Base-by-base conservation (phyloP, 148 eudicot species). In the Rhododendron vialii region DNA sequence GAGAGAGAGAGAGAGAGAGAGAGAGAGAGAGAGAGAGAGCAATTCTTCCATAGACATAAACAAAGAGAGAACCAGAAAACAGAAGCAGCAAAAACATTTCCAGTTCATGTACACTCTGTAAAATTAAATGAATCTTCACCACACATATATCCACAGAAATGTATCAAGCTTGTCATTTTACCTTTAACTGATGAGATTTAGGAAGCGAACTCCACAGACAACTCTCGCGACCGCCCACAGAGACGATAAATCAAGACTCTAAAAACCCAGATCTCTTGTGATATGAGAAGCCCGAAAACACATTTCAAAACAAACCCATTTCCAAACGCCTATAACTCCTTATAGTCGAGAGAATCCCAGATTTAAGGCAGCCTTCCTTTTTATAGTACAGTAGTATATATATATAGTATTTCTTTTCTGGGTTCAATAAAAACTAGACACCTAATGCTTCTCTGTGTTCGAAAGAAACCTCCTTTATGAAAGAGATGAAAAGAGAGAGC, bases 201-300 rank as follows among this genome's bases (percentile, higher is more conserved):
- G 81, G 24, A 78, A 78, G 3, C 35, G 55, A 28, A 30, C 81
- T 84, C 41, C 69, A 38, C 50, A 53, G 75, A 84, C 65, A 67
- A 30, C 65, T 47, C 76, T 36, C 35, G 35, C 17, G 78, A 28
- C 38, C n/a, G n/a, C 35, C 22, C 28, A 33, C 69, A 82, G 63
- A 53, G 33, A 24, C 50, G 38, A 75, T 10, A 30, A 74, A 84
- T 35, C 50, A 82, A 57, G 67, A 86, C 55, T 67, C 74, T 73
- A 61, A 30, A 53, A 82, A 53, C 59, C 87, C 28, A 84, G 87
- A 84, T 88, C 89, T 69, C 89, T 65, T 69, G 85, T 74, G 53
- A 75, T 36, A 61, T 50, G 77, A 82, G 75, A 14, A 83, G 18
- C 69, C 78, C 50, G 24, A 33, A 67, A 82, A 24, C 63, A 84